These are phyloP conservation scores for Paramecium octaurelia DNA, from an alignment of 73 alveolate genomes.

Conservation along the genomic window DNA sequence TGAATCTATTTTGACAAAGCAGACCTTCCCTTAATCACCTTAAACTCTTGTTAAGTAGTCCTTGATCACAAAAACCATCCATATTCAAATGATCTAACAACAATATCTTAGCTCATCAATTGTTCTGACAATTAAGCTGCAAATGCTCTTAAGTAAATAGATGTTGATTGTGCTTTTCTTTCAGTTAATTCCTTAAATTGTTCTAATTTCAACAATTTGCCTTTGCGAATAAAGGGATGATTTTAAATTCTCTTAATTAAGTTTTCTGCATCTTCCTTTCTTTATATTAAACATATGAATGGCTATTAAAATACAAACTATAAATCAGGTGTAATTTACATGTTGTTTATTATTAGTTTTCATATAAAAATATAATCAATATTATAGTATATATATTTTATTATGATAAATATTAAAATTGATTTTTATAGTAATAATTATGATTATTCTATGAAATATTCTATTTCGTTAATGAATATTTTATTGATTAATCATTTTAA, in stretches of 20 bases:
- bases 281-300: not conserved
- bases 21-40: not conserved
- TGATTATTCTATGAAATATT: too few species aligned
- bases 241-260: not conserved
- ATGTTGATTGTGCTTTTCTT: not conserved
- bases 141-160: slow-evolving; percentile 44
- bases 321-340: too few species aligned
- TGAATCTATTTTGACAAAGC: slow-evolving; percentile 20
- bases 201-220: not conserved
- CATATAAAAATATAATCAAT: too few species aligned
- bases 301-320: too few species aligned
- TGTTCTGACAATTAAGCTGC: not conserved
- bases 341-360: too few species aligned
- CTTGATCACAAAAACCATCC: not conserved
- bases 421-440: too few species aligned
- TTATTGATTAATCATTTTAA: too few species aligned
- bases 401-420: too few species aligned
- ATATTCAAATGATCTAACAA: not conserved
- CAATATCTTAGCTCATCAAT: not conserved
- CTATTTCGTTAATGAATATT: too few species aligned
- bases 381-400: too few species aligned
- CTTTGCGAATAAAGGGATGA: not conserved
- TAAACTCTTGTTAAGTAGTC: not conserved
- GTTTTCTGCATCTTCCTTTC: not conserved
- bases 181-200: slow-evolving; percentile 1